A percentile compares a stretch with the other conserved stretches of the same genome.
Evolutionary conservation across 257 asterid species (phyloP).

Genomic region (Solanum bulbocastanum): DNA sequence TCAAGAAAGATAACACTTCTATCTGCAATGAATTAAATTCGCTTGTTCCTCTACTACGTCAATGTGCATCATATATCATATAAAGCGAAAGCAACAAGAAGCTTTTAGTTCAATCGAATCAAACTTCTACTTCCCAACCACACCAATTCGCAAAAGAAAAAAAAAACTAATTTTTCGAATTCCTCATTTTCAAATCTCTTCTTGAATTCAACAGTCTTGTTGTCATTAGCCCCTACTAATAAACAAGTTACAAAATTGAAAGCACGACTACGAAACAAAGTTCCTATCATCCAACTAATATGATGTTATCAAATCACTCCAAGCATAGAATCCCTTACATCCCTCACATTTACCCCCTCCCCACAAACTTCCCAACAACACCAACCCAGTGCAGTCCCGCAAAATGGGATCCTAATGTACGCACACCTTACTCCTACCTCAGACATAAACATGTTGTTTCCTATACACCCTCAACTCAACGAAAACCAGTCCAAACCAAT

Average conservation of each 20-base stretch:
- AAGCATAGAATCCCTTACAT: neutral
- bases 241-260: neutral
- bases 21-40: neutral
- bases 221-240: neutral
- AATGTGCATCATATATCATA: neutral
- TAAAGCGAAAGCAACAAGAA: neutral
- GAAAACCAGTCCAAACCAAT: neutral
- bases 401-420: neutral
- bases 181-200: neutral
- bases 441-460: neutral
- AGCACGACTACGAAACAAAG: neutral
- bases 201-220: neutral
- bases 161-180: neutral
- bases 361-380: neutral
- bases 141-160: neutral
- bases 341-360: neutral
- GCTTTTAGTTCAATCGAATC: neutral
- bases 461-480: neutral
- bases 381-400: neutral
- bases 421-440: neutral
- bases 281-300: neutral
- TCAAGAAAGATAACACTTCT: neutral
- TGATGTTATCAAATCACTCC: neutral
- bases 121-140: neutral
- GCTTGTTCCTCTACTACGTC: neutral